A percentile compares a stretch with the other conserved stretches of the same genome.
These are phyloP conservation scores for Colletotrichum sp. DNA, from an alignment of 2,329 filamentous ascomycete genomes.

Conservation along the genomic window DNA sequence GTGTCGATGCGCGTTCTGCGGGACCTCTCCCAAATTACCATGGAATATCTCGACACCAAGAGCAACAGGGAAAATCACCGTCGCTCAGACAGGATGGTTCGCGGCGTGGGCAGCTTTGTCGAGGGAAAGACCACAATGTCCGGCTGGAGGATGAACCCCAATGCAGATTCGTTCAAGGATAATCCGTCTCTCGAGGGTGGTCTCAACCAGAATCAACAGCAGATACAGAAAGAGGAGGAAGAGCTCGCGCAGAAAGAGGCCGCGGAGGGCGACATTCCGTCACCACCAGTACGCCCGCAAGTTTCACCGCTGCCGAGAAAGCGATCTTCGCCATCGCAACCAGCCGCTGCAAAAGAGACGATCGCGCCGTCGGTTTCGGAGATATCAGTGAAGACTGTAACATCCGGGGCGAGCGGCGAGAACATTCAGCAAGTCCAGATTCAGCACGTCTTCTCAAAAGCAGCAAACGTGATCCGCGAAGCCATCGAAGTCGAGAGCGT, in stretches of 20 bases:
- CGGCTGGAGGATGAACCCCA: constrained; percentile 13
- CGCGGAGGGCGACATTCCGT: constrained; percentile 22
- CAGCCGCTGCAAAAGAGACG: accelerated
- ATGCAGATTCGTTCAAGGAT: constrained; percentile 2
- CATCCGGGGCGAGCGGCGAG: background rate
- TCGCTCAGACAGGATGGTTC: constrained; percentile 39
- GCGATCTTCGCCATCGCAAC: background rate
- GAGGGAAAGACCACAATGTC: constrained; percentile 35
- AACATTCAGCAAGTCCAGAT: background rate
- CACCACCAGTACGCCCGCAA: background rate
- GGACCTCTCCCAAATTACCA: constrained; percentile 33
- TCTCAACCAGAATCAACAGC: constrained; percentile 22
- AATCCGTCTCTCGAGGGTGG: constrained; percentile 13
- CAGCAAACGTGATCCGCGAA: constrained; percentile 46
- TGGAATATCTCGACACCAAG: constrained; percentile 39
- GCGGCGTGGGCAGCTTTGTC: constrained; percentile 39
- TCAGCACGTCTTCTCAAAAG: constrained; percentile 44
- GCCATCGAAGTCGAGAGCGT: constrained; percentile 37
- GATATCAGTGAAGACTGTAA: background rate
- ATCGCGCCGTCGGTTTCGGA: background rate
- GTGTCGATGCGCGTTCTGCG: constrained; percentile 30
- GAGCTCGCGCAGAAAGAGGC: background rate
- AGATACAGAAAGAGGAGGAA: background rate
- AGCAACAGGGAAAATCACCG: constrained; percentile 29
- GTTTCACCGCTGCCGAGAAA: accelerated